Base-by-base conservation (phyloP, 495 filamentous ascomycete genomes). In the Cairneyella variabilis region DNA sequence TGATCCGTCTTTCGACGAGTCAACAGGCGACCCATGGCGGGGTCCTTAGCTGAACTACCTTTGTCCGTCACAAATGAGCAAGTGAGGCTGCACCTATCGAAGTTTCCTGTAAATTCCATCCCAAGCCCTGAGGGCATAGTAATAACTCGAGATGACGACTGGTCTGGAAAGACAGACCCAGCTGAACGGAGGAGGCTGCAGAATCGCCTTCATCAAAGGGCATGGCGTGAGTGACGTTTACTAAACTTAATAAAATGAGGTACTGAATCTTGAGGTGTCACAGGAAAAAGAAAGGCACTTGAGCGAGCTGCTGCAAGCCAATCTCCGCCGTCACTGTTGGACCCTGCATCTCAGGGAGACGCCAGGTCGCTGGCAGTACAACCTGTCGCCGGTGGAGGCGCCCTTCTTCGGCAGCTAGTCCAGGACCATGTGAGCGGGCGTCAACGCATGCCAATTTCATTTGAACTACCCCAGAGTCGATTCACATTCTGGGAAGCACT, bases 191-290 rank as follows among this genome's bases (percentile, higher is more conserved):
- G 62, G 50, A 58, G 47, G 28, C 45, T 53, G 34, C 63, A 67
- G 48, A 66, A 62, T 36, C 56, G 64, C 34, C 27, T 66, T 26
- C 59, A 66, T 50, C 64, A 66, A 42, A 58, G 64, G 34, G 62
- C 64, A 10, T 65, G 59, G 59, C 59, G 64, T 66, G 60, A 52
- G 64, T 66, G 3, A 23, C 38, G 18, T n/a, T 27, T 3, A 16
- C 8, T 34, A 14, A 34, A 8, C 30, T 34, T 8, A 34, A 8
- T 34, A 8, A 34, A 34, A 34, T 14, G 30, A 34, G 30, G 14
- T 14, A 14, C 30, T 34, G 8, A 34, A 8, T 34, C 8, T 34
- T 8, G 30, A 34, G 30, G 30, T 34, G 30, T 34, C 14, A 14
- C 14, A 34, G 30, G 30, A 14, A 8, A 14, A 34, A 8, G 30